Percentiles rank a stretch among this genome's conserved stretches.
These are phyloP conservation scores for Melanomma pulvis-pyrius DNA, from an alignment of 495 filamentous ascomycete species.

Conservation along the genomic window DNA sequence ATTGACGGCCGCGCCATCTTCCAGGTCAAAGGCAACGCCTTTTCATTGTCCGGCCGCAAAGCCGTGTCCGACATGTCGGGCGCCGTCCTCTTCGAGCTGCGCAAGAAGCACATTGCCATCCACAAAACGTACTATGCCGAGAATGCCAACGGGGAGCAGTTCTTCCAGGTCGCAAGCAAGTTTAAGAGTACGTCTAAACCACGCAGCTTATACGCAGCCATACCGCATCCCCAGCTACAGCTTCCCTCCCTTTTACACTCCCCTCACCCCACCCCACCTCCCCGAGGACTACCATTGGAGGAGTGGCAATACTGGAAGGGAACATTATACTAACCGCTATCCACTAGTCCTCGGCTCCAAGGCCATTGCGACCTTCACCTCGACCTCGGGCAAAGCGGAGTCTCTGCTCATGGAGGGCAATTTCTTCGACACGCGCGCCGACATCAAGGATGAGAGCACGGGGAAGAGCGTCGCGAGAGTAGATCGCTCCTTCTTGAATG, in stretches of 20 bases:
- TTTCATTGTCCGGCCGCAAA: constrained; percentile 51
- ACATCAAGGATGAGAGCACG: constrained; percentile 52
- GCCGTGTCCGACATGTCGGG: constrained; percentile 51
- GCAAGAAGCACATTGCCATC: constrained; percentile 54
- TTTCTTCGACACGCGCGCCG: constrained; percentile 53
- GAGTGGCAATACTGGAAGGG: neutral
- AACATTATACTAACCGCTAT: neutral
- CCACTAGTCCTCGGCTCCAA: constrained; percentile 52
- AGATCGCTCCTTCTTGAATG: constrained; percentile 57
- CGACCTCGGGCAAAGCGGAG: constrained; percentile 43
- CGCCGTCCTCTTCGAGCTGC: constrained; percentile 56
- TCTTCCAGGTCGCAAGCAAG: constrained; percentile 57
- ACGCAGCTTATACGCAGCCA: no score
- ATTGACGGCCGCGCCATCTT: constrained; percentile 53
- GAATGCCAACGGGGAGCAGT: constrained; percentile 46
- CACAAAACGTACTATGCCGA: constrained; percentile 55
- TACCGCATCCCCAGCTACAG: no score
- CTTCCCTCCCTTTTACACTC: no score
- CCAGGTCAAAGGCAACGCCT: constrained; percentile 55
- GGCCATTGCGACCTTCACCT: constrained; percentile 53
- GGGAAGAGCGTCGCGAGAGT: constrained; percentile 55
- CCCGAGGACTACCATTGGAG: neutral
- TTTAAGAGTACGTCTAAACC: constrained; percentile 50
- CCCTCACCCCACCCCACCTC: no score
- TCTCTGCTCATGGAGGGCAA: constrained; percentile 53